phyloP scores from a whole-genome alignment of 148 eudicot genomes.

The Silene conica region DNA sequence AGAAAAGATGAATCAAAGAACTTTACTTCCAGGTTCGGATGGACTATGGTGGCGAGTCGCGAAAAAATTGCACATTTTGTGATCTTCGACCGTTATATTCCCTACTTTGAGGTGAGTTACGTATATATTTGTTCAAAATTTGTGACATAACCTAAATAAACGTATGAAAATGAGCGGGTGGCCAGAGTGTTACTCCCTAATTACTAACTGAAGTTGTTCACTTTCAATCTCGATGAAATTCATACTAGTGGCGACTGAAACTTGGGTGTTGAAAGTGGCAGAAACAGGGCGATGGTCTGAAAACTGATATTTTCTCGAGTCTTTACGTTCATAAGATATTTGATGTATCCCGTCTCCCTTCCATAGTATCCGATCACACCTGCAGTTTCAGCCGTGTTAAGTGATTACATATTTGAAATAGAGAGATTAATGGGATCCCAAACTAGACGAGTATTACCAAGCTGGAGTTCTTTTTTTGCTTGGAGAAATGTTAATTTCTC shows the following conservation, averaged over 20 bases:
- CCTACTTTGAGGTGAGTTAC: too few relatives aligned
- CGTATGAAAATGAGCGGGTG: too few relatives aligned
- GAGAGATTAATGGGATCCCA: neutral
- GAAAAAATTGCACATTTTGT: too few relatives aligned
- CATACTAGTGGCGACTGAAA: slow-evolving; percentile 18
- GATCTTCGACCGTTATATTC: too few relatives aligned
- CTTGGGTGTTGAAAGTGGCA: slow-evolving; percentile 42
- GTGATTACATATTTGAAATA: neutral
- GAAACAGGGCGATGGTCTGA: slow-evolving; percentile 78
- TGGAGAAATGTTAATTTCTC: slow-evolving; percentile 46
- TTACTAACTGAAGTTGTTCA: slow-evolving; percentile 19
- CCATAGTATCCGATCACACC: slow-evolving; percentile 80
- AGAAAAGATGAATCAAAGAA: too few relatives aligned
- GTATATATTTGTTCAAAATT: too few relatives aligned
- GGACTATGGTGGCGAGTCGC: too few relatives aligned
- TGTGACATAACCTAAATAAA: too few relatives aligned
- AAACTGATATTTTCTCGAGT: slow-evolving; percentile 38
- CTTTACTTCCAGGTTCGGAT: too few relatives aligned
- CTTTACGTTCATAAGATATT: slow-evolving; percentile 45
- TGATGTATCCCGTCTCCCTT: slow-evolving; percentile 55
- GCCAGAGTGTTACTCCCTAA: neutral
- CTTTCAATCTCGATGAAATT: slow-evolving; percentile 28
- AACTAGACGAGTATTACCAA: slow-evolving; percentile 34
- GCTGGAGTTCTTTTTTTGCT: slow-evolving; percentile 69
- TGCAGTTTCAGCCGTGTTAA: slow-evolving; percentile 9